Percentiles rank a stretch among this genome's conserved stretches.
Evolutionary conservation across 1,139 yeast species (phyloP).

Genomic region (Eremothecium coryli): DNA sequence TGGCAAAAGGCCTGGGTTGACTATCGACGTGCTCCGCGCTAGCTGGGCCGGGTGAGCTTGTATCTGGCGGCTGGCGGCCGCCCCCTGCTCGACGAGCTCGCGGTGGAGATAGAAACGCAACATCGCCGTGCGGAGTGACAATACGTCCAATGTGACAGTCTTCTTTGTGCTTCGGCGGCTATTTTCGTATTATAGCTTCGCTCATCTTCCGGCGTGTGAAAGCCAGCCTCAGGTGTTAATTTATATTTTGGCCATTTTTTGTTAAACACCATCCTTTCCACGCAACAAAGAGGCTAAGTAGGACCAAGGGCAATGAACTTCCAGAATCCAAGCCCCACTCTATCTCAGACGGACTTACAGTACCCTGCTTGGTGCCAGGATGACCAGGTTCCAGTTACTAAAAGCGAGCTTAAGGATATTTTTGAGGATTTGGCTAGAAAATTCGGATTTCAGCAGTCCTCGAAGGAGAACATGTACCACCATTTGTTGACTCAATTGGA

Average conservation of each 20-base stretch:
- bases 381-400: slow-evolving; percentile 33
- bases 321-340: slow-evolving; percentile 10
- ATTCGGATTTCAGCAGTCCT: slow-evolving; percentile 63
- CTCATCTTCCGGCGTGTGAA: too few species aligned
- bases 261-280: background rate
- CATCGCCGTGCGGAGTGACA: too few species aligned
- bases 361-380: slow-evolving; percentile 31
- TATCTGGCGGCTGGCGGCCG: too few species aligned
- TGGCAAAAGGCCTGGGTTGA: too few species aligned
- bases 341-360: slow-evolving; percentile 20
- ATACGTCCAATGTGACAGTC: too few species aligned
- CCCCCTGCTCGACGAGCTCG: too few species aligned
- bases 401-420: slow-evolving; percentile 46
- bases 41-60: too few species aligned
- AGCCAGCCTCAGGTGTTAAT: background rate
- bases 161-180: slow-evolving; percentile 4
- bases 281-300: background rate
- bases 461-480: slow-evolving; percentile 56
- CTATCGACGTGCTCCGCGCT: too few species aligned
- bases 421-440: slow-evolving; percentile 44
- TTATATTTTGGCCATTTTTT: background rate
- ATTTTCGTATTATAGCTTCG: too few species aligned
- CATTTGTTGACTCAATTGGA: slow-evolving; percentile 54
- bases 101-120: too few species aligned
- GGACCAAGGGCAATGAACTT: slow-evolving; percentile 5